Conservation (phyloP, 805 yeast species). For the Candida insectalens region DNA sequence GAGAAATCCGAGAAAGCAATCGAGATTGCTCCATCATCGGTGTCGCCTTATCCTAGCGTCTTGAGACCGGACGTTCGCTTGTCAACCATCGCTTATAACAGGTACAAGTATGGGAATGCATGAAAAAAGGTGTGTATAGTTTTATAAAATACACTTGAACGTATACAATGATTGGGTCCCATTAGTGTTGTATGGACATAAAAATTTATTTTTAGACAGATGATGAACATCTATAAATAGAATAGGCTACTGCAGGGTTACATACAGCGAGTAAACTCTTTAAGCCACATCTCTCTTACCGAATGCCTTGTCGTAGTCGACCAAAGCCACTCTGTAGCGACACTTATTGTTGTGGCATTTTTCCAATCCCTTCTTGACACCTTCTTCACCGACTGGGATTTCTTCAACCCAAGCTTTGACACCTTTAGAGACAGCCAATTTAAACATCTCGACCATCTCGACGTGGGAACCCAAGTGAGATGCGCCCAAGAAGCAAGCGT, state of each 20-base stretch:
- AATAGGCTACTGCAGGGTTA: neutral
- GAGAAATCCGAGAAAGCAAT: constrained; percentile 5
- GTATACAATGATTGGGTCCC: too few relatives aligned
- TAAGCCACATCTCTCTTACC: neutral
- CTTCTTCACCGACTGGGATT: constrained; percentile 41
- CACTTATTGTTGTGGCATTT: constrained; percentile 47
- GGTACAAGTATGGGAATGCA: neutral
- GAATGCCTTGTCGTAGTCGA: constrained; percentile 42
- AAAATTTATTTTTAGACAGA: too few relatives aligned
- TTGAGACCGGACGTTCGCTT: constrained; percentile 1
- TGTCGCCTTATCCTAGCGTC: neutral
- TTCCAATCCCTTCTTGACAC: constrained; percentile 44
- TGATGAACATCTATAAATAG: too few relatives aligned
- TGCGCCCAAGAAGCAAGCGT: constrained; percentile 44
- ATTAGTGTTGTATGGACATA: too few relatives aligned
- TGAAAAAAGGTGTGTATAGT: neutral
- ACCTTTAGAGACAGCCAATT: constrained; percentile 48
- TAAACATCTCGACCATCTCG: constrained; percentile 59
- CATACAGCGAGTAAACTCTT: neutral
- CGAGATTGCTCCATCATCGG: neutral
- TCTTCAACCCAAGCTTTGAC: constrained; percentile 58
- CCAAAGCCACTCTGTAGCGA: constrained; percentile 54
- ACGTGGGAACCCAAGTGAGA: constrained; percentile 52
- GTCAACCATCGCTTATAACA: constrained; percentile 1
- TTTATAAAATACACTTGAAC: too few relatives aligned